Evolutionary conservation across 495 filamentous ascomycete genomes (phyloP), one percentile per base, ranked within the genome.

Genomic region (Trichoderma erinaceum): DNA sequence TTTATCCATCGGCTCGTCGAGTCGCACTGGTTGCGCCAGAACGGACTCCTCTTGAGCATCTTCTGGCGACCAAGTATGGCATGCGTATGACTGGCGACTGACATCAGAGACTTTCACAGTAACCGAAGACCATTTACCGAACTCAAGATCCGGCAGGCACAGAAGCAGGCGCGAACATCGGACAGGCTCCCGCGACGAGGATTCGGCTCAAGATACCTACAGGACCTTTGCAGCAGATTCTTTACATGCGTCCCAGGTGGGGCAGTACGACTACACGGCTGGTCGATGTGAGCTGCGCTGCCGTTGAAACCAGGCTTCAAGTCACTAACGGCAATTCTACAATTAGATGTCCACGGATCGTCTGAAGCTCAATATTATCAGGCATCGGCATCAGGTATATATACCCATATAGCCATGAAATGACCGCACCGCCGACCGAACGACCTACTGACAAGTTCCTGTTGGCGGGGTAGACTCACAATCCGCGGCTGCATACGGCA

Each of bases 381-480:
- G 56, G 16, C 25, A 21, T 61, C 56, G 56, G 27, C 56, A 29
- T 61, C 56, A 61, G 56, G 56, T 61, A 61, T 18, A 29, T 32
- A 32, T 10, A 10, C 35, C 4, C 23, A 23, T 35, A 61, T 61
- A 25, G 56, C 13, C 35, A 38, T 38, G 29, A 12, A 32, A 7
- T 15, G 12, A 21, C 4, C 16, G 56, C 11, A 21, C 4, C 16
- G 56, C 11, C 11, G 25, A 23, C 21, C 16, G 50, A 23, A 21
- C 18, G 56, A 61, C 12, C 29, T 11, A 61, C 56, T 61, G 56
- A 61, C 56, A 2, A 35, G 56, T 21, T 61, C 35, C 15, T 61
- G 25, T 61, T 61, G 56, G 56, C 27, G 56, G 56, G 56, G 56
- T 61, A 61, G 56, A 61, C 23, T 61, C 56, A 18, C 23, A 32